Percentiles rank a stretch among this genome's conserved stretches.
Evolutionary conservation across 179 eudicot species (phyloP).

Genomic region (Pouteria campechiana): DNA sequence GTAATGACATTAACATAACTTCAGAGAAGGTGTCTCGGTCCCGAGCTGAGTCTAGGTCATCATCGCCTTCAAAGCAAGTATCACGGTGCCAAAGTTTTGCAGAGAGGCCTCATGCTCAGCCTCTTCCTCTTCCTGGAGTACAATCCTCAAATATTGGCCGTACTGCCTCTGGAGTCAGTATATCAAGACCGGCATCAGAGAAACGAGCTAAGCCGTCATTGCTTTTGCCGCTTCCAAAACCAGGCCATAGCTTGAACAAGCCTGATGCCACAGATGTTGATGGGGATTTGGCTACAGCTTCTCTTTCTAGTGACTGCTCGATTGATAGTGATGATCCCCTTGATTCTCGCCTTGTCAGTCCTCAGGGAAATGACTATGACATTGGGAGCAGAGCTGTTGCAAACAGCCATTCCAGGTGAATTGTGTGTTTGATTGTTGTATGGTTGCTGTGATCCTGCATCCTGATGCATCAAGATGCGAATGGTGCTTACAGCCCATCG

Average conservation of each 20-base stretch:
- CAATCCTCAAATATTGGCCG: slow-evolving; percentile 49
- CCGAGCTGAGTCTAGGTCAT: slow-evolving; percentile 61
- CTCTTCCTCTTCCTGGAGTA: slow-evolving; percentile 72
- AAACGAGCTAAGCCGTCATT: slow-evolving; percentile 51
- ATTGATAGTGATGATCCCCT: slow-evolving; percentile 70
- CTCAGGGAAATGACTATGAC: slow-evolving; percentile 65
- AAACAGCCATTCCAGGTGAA: slow-evolving; percentile 85
- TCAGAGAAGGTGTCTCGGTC: slow-evolving; percentile 62
- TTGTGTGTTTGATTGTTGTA: not conserved
- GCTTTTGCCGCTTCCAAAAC: slow-evolving; percentile 64
- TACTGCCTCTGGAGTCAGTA: slow-evolving; percentile 62
- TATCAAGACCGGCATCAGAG: slow-evolving; percentile 42
- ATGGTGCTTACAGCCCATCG: too few relatives aligned
- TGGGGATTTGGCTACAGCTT: slow-evolving; percentile 50
- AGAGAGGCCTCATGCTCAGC: slow-evolving; percentile 68
- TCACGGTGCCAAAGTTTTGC: slow-evolving; percentile 89
- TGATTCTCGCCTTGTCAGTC: slow-evolving; percentile 62
- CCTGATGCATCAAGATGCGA: too few relatives aligned
- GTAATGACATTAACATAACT: slow-evolving; percentile 45
- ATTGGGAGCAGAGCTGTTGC: slow-evolving; percentile 48
- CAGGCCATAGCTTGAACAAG: slow-evolving; percentile 57
- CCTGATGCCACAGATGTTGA: slow-evolving; percentile 63
- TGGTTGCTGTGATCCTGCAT: too few relatives aligned
- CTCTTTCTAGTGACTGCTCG: slow-evolving; percentile 72
- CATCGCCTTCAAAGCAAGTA: slow-evolving; percentile 80